Conservation (phyloP, 768 basidiomycete species). For the Sutorius australiensis region DNA sequence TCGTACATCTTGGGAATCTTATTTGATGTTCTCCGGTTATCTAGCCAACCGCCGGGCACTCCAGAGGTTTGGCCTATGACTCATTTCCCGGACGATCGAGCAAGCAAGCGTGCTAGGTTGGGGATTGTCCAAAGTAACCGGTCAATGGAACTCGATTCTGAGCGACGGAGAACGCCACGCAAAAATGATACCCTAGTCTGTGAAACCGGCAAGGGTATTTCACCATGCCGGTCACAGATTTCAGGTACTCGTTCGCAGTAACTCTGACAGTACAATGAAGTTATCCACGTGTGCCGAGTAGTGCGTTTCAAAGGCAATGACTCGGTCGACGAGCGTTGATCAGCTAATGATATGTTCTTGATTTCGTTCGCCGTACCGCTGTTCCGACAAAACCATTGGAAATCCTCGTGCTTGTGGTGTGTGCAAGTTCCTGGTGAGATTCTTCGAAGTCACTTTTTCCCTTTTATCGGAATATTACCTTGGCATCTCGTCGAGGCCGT, state of each 20-base stretch:
- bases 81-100: not conserved
- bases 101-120: not conserved
- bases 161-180: not conserved
- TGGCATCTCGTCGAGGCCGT: too few relatives aligned
- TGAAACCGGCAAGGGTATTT: not conserved
- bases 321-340: too few relatives aligned
- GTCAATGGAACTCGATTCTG: not conserved
- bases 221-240: not conserved
- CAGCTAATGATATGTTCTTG: too few relatives aligned
- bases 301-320: too few relatives aligned
- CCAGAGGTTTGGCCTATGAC: not conserved
- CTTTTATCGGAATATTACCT: too few relatives aligned
- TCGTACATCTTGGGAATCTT: not conserved
- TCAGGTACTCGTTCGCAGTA: not conserved
- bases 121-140: not conserved
- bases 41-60: constrained; percentile 7
- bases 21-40: constrained; percentile 4
- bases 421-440: too few relatives aligned
- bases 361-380: not conserved
- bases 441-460: too few relatives aligned
- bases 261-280: not conserved
- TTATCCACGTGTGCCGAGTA: too few relatives aligned
- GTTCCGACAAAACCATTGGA: too few relatives aligned
- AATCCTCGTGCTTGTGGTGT: not conserved
- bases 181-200: not conserved